Evolutionary conservation across 1,284 basidiomycete genomes (phyloP).

Genomic region (Leccinum pachyderme): DNA sequence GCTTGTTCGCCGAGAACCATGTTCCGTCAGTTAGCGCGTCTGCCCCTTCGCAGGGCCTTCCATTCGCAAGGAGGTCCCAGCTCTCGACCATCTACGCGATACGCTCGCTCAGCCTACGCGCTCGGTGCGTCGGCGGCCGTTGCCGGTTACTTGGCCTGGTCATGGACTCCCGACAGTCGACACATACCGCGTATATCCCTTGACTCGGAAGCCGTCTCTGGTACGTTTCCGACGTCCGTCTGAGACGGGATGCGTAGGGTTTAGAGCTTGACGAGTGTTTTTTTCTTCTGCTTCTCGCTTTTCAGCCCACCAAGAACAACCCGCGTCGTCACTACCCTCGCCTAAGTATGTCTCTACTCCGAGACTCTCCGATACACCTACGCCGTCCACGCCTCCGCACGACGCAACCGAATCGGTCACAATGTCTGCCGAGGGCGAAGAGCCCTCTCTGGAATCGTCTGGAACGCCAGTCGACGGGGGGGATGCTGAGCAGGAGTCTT

Average conservation of each 20-base stretch:
- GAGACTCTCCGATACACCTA: conserved; percentile 12
- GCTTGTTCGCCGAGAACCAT: conserved; percentile 26
- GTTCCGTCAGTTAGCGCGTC: conserved; percentile 37
- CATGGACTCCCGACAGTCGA: conserved; percentile 19
- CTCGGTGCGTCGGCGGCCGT: conserved; percentile 29
- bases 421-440: conserved; percentile 2
- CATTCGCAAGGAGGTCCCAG: conserved; percentile 23
- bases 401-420: conserved; percentile 6
- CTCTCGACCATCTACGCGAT: conserved; percentile 13
- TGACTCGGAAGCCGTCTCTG: conserved; percentile 26
- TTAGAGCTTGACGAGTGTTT: background rate
- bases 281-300: background rate
- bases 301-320: conserved; percentile 18
- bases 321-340: background rate
- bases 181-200: conserved; percentile 21
- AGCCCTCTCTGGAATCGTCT: conserved; percentile 1
- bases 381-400: conserved; percentile 1
- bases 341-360: conserved; percentile 1
- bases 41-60: conserved; percentile 30
- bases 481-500: conserved; percentile 33
- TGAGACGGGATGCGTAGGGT: background rate
- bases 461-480: conserved; percentile 24
- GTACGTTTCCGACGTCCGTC: conserved; percentile 13
- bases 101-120: conserved; percentile 25
- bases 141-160: conserved; percentile 31